Percentiles rank a stretch among this genome's conserved stretches.
phyloP scores from a whole-genome alignment of 176 grass and related monocot species.

The Lolium multiflorum region DNA sequence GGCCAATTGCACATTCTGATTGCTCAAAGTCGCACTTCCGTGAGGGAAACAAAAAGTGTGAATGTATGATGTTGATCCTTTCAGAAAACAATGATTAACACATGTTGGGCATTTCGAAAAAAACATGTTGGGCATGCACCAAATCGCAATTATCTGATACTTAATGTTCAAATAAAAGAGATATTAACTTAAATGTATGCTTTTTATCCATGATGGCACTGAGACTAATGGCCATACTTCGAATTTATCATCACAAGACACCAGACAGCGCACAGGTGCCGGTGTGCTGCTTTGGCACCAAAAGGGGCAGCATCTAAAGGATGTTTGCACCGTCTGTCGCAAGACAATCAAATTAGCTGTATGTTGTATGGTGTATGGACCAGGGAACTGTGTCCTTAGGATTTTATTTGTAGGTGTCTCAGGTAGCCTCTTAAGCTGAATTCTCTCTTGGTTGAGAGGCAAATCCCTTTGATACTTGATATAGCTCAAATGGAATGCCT shows the following conservation, averaged over 20 bases:
- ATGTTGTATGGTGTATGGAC: constrained; percentile 5
- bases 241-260: neutral
- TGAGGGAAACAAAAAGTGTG: neutral
- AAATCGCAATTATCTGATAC: neutral
- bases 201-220: constrained; percentile 14
- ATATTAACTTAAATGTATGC: neutral
- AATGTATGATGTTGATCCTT: constrained; percentile 6
- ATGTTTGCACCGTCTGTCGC: neutral
- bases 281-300: neutral
- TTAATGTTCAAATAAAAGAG: neutral
- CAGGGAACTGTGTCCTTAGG: neutral
- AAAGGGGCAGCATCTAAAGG: neutral
- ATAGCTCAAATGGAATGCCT: neutral
- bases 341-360: neutral
- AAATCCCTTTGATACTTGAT: neutral
- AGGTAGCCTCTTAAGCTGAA: neutral
- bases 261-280: neutral
- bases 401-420: neutral
- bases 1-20: neutral
- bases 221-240: neutral
- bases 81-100: neutral
- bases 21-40: neutral
- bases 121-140: neutral
- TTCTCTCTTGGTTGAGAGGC: neutral
- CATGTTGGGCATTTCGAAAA: constrained; percentile 3